Conservation (phyloP, 257 asterid species). For the Jaltomata sinuosa region DNA sequence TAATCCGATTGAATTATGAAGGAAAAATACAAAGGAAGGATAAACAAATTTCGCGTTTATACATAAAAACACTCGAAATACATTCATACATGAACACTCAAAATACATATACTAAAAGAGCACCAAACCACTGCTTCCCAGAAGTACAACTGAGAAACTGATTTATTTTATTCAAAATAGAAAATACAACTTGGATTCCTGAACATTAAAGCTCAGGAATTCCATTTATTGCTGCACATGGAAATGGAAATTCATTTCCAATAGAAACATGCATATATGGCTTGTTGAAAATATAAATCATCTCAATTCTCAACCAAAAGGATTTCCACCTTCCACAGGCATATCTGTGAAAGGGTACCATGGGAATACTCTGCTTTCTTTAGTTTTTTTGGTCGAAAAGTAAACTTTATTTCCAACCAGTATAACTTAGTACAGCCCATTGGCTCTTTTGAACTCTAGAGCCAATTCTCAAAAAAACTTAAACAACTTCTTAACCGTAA, state of each 20-base stretch:
- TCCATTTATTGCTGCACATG: neutral
- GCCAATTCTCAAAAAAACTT: no score
- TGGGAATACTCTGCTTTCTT: slow-evolving; percentile 34
- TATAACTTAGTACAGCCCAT: no score
- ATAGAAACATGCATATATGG: no score
- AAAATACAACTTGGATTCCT: no score
- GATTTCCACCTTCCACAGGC: slow-evolving; percentile 29
- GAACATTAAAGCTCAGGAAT: no score
- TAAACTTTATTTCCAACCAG: no score
- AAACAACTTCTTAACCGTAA: no score
- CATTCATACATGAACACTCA: neutral
- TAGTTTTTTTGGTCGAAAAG: no score
- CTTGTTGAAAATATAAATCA: neutral
- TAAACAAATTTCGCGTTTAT: no score
- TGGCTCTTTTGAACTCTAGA: no score
- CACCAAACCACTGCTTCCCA: neutral
- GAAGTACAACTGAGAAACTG: neutral
- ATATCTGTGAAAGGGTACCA: slow-evolving; percentile 56
- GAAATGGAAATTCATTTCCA: neutral
- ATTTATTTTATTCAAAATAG: neutral
- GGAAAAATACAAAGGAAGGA: no score
- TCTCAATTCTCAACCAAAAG: slow-evolving; percentile 3
- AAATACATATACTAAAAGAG: neutral
- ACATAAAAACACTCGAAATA: neutral
- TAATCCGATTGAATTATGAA: no score